Base-by-base conservation (phyloP, 805 yeast species). In the Candida hungchunana region DNA sequence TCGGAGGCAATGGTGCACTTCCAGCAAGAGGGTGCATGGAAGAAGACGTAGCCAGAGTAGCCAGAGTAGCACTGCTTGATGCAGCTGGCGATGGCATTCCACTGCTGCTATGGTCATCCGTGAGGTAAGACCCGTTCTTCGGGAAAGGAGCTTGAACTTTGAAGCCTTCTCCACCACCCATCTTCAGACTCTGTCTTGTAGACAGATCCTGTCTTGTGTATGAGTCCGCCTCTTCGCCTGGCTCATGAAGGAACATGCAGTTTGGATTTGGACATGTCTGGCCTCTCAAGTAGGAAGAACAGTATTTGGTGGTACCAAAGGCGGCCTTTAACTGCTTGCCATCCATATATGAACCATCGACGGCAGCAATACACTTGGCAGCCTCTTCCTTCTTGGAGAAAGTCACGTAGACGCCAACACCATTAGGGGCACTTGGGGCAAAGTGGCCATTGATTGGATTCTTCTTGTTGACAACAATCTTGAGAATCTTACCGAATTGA, bases 151-250 rank as follows among this genome's bases (percentile, higher is more conserved):
- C 44, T 16, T 26, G 38, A 7, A 27, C n/a, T 18, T 34, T 40
- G 39, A 19, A 32, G 6, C 31, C 39, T 22, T 43, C 63, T 20
- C 51, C 40, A 12, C 55, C 56, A 18, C 51, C 54, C 73, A 75
- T 75, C 51, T 73, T 77, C 46, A 75, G 68, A 50, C 79, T 77
- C 47, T 77, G 79, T 57, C 84, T 82, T 4, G 93, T 83, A 5
- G 88, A 78, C 52, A 85, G 68, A 54, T 85, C 94, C 55, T 85
- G 88, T 36, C 96, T 79, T 18, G 95, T 86, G 63, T 85, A 90
- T 9, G 95, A 83, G 53, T 93, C 98, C 2, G 97, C 97, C 60
- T 93, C 98, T 67, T 93, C 99, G 40, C 99, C 98, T 6, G 98
- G 98, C 62, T 93, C 98, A 60, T 93, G 99, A 53, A 93, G 71